These are phyloP conservation scores for Piper betle DNA, from an alignment of 164 flowering plant genomes.

Conservation along the genomic window DNA sequence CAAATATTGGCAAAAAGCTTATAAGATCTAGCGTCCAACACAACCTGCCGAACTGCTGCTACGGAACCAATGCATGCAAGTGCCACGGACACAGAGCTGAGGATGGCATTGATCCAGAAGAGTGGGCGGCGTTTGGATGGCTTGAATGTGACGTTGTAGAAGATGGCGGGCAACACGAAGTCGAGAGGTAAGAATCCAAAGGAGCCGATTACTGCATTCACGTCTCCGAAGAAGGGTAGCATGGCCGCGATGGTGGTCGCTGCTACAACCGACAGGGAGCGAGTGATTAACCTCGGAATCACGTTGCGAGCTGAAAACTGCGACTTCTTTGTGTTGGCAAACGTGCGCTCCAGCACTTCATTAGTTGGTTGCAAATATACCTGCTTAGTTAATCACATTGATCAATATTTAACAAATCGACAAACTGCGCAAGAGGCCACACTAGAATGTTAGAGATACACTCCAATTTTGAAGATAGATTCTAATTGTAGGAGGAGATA, in stretches of 20 bases:
- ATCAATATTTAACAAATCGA: neutral
- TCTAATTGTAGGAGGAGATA: too few relatives aligned
- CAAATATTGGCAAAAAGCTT: conserved; percentile 53
- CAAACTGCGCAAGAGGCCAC: neutral
- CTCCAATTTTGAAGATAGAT: too few relatives aligned
- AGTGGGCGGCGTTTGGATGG: conserved; percentile 34
- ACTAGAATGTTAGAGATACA: neutral
- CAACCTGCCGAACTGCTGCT: conserved; percentile 65
- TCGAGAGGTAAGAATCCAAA: conserved; percentile 74
- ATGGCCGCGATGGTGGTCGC: conserved; percentile 62
- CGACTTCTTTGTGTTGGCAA: conserved; percentile 36
- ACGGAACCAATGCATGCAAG: conserved; percentile 42
- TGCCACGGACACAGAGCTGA: conserved; percentile 38
- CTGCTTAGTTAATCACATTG: conserved; percentile 14
- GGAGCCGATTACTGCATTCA: conserved; percentile 65
- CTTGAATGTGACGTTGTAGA: conserved; percentile 64
- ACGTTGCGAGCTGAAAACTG: conserved; percentile 58
- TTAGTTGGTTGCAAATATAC: conserved; percentile 82
- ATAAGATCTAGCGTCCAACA: conserved; percentile 56
- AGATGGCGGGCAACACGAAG: conserved; percentile 59
- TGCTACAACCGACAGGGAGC: conserved; percentile 42
- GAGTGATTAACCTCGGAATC: conserved; percentile 39
- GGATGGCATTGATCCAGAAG: conserved; percentile 42
- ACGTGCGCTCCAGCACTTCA: conserved; percentile 45
- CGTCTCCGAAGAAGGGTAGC: conserved; percentile 92